A percentile compares a stretch with the other conserved stretches of the same genome.
Evolutionary conservation across 306 rosid species (phyloP).

Genomic region (Vicia faba): DNA sequence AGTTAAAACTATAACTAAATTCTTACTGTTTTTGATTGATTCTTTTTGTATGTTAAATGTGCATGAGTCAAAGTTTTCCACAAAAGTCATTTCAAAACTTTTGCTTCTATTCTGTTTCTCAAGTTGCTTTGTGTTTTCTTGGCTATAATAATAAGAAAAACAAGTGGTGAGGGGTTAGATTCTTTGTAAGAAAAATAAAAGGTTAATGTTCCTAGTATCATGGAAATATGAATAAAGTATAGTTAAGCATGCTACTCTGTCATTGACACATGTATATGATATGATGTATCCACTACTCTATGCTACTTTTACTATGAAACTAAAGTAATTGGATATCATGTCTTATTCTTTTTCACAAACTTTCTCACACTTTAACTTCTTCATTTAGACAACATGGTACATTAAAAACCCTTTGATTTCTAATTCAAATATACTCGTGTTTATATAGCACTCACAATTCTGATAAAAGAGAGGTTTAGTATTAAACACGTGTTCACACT

Average conservation of each 20-base stretch:
- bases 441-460: too few relatives aligned
- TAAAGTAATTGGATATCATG: constrained; percentile 41
- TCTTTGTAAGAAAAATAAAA: constrained; percentile 49
- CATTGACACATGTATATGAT: constrained; percentile 53
- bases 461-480: too few relatives aligned
- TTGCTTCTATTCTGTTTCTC: constrained; percentile 37
- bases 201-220: constrained; percentile 62
- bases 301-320: constrained; percentile 40
- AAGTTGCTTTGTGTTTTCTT: constrained; percentile 41
- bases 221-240: constrained; percentile 51
- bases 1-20: neutral
- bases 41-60: constrained; percentile 27
- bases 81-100: constrained; percentile 40
- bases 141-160: constrained; percentile 38
- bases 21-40: constrained; percentile 9
- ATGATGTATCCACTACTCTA: constrained; percentile 43
- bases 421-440: too few relatives aligned
- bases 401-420: constrained; percentile 7
- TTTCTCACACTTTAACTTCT: constrained; percentile 38
- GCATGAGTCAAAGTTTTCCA: constrained; percentile 38
- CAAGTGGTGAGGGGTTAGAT: constrained; percentile 62
- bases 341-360: constrained; percentile 48
- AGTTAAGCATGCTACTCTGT: constrained; percentile 50
- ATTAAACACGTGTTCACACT: too few relatives aligned
- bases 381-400: constrained; percentile 52